Percentiles rank a stretch among this genome's conserved stretches.
phyloP scores from a whole-genome alignment of 1,284 basidiomycete species.

The Fistulina hepatica region DNA sequence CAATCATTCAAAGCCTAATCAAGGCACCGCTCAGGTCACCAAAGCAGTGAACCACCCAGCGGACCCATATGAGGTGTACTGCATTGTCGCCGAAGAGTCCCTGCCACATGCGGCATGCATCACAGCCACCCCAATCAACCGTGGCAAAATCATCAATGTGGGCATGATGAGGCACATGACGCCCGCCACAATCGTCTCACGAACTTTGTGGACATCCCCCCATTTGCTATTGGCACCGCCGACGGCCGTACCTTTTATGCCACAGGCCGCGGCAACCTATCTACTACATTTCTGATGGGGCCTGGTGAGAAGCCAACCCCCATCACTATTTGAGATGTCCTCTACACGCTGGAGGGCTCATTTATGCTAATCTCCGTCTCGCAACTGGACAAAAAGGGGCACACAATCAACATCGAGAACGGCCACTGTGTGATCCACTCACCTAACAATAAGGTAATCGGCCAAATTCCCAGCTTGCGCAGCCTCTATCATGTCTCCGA shows the following conservation, averaged over 20 bases:
- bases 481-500: constrained; percentile 9
- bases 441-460: constrained; percentile 3
- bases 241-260: constrained; percentile 10
- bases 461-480: constrained; percentile 5
- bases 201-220: constrained; percentile 6
- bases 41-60: no score
- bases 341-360: constrained; percentile 3
- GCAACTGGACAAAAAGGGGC: constrained; percentile 7
- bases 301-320: constrained; percentile 1
- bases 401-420: constrained; percentile 8
- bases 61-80: no score
- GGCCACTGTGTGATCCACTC: constrained; percentile 5
- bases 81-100: no score
- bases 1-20: no score
- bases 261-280: constrained; percentile 5
- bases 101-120: no score
- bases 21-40: no score
- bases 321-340: neutral
- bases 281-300: constrained; percentile 7
- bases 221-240: constrained; percentile 8
- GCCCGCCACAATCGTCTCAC: constrained; percentile 3
- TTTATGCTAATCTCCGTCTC: constrained; percentile 7
- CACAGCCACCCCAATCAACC: no score
- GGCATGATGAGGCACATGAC: constrained; percentile 8
- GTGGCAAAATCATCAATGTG: constrained; percentile 3